A percentile compares a stretch with the other conserved stretches of the same genome.
These are phyloP conservation scores for Boletus calvinii DNA, from an alignment of 1,284 basidiomycete genomes.

Conservation along the genomic window DNA sequence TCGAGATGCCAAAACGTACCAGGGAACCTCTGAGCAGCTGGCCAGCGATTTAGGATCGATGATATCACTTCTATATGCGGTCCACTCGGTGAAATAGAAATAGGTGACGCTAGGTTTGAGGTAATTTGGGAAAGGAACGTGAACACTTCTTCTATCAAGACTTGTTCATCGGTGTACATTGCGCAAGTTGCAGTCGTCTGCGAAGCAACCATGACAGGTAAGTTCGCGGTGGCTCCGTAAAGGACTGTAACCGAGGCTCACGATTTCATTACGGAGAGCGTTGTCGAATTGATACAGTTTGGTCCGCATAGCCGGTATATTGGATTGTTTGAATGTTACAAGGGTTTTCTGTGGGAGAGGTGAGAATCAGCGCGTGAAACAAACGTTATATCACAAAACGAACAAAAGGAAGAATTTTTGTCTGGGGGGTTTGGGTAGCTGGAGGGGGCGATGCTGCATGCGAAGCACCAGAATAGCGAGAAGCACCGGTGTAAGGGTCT, in stretches of 20 bases:
- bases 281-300: conserved; percentile 86
- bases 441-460: conserved; percentile 25
- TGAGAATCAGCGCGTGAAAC: background rate
- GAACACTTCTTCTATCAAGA: conserved; percentile 65
- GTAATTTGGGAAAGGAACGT: conserved; percentile 57
- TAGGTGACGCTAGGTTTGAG: conserved; percentile 38
- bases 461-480: conserved; percentile 34
- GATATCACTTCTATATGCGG: conserved; percentile 65
- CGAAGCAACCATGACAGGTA: background rate
- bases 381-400: conserved; percentile 23
- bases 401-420: conserved; percentile 61
- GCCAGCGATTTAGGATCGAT: conserved; percentile 78
- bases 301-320: conserved; percentile 80
- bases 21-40: conserved; percentile 78
- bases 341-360: conserved; percentile 45
- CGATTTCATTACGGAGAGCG: conserved; percentile 64
- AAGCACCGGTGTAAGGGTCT: conserved; percentile 43
- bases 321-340: conserved; percentile 84
- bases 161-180: conserved; percentile 67
- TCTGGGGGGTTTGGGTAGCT: conserved; percentile 27
- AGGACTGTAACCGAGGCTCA: conserved; percentile 35
- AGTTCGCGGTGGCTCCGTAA: conserved; percentile 1
- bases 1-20: conserved; percentile 42
- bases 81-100: conserved; percentile 37
- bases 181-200: conserved; percentile 69